Evolutionary conservation across 805 yeast genomes (phyloP).

Genomic region (Metschnikowia colocasiae): DNA sequence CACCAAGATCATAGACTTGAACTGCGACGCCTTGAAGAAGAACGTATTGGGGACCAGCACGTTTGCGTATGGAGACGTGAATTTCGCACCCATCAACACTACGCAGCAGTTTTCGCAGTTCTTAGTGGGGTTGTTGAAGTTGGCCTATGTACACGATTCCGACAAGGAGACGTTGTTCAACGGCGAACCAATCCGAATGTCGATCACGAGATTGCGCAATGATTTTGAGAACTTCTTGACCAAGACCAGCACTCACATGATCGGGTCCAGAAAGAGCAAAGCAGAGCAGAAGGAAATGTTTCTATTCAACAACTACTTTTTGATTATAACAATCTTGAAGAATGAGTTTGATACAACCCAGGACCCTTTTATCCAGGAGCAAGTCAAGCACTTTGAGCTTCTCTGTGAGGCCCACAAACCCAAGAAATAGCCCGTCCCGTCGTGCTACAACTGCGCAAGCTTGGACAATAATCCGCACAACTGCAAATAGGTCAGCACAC

Average conservation of each 20-base stretch:
- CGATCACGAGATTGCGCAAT: conserved; percentile 64
- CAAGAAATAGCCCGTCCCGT: conserved; percentile 1
- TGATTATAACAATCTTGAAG: conserved; percentile 54
- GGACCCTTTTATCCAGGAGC: conserved; percentile 31
- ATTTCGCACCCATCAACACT: conserved; percentile 46
- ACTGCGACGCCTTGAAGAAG: conserved; percentile 67
- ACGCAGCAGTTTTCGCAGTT: conserved; percentile 79
- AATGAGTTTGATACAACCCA: conserved; percentile 30
- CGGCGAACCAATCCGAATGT: conserved; percentile 70
- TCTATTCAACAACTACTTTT: conserved; percentile 66
- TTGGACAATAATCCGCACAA: conserved; percentile 77
- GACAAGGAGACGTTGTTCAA: conserved; percentile 24
- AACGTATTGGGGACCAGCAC: conserved; percentile 27
- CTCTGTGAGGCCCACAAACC: conserved; percentile 40
- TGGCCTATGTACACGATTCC: conserved; percentile 28
- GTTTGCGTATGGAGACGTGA: conserved; percentile 18
- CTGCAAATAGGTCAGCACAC: conserved; percentile 85
- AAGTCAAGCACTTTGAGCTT: conserved; percentile 35
- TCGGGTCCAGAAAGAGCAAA: conserved; percentile 30
- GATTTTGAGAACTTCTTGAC: conserved; percentile 80
- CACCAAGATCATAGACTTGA: conserved; percentile 69
- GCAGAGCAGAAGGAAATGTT: conserved; percentile 60
- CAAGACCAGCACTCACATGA: conserved; percentile 51
- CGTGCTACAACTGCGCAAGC: conserved; percentile 22
- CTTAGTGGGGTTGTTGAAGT: conserved; percentile 63